Percentiles rank a stretch among this genome's conserved stretches.
These are phyloP conservation scores for Fusarium scirpi DNA, from an alignment of 2,329 filamentous ascomycete genomes.

Conservation along the genomic window DNA sequence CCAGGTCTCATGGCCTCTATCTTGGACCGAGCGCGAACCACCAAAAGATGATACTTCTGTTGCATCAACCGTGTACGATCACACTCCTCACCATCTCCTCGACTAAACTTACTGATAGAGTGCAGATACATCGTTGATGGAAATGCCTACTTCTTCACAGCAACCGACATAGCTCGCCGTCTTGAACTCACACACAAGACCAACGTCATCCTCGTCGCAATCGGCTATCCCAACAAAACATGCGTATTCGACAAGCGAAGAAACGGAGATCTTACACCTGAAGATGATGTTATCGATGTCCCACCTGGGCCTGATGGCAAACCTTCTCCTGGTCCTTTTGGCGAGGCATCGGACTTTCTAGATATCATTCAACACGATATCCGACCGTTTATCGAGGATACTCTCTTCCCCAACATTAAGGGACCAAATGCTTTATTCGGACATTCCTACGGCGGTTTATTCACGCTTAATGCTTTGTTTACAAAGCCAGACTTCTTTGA, in stretches of 20 bases:
- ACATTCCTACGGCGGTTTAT: constrained; percentile 63
- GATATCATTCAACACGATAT: constrained; percentile 56
- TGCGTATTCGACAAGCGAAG: constrained; percentile 48
- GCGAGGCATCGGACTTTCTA: constrained; percentile 60
- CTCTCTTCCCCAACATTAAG: constrained; percentile 41
- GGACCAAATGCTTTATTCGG: constrained; percentile 60
- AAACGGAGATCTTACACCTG: constrained; percentile 48
- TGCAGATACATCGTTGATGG: constrained; percentile 52
- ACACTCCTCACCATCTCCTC: not conserved
- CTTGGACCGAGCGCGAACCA: constrained; percentile 42
- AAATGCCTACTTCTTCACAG: constrained; percentile 52
- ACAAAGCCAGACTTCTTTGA: constrained; percentile 56
- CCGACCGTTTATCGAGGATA: constrained; percentile 47
- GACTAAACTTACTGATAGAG: not conserved
- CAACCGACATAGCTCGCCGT: constrained; percentile 46
- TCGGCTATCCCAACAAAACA: constrained; percentile 49
- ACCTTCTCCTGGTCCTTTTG: constrained; percentile 43
- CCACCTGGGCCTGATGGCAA: constrained; percentile 39
- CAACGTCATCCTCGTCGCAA: constrained; percentile 48
- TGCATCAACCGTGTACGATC: constrained; percentile 46
- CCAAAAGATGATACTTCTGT: constrained; percentile 24
- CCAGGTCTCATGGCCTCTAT: constrained; percentile 48
- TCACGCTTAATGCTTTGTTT: constrained; percentile 59
- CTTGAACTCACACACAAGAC: constrained; percentile 43
- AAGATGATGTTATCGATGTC: constrained; percentile 34